phyloP scores from a whole-genome alignment of 176 grass and related monocot species.

The Aegilops tauschii region DNA sequence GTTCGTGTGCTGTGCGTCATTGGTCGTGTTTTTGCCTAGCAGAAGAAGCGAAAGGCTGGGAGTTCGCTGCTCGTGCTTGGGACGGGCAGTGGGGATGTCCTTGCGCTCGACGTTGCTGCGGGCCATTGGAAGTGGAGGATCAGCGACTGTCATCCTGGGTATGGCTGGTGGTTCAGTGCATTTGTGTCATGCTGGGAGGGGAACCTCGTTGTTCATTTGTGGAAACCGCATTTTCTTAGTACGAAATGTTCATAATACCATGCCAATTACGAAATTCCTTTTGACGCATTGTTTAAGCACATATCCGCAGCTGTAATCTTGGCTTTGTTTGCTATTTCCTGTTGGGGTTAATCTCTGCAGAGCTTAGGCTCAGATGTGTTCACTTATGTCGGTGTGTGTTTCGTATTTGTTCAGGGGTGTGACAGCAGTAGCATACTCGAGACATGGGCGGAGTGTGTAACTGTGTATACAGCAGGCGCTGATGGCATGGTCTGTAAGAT shows the following conservation, averaged over 20 bases:
- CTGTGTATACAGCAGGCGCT: constrained; percentile 60
- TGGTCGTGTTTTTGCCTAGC: constrained; percentile 28
- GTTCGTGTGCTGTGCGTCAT: not conserved
- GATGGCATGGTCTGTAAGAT: constrained; percentile 98
- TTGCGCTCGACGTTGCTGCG: constrained; percentile 62
- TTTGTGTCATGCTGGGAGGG: not conserved
- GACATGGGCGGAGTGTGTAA: constrained; percentile 32
- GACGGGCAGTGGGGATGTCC: constrained; percentile 68
- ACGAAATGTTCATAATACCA: not conserved
- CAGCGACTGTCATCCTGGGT: constrained; percentile 74
- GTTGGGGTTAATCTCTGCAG: constrained; percentile 14
- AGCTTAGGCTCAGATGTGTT: not conserved
- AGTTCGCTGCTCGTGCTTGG: constrained; percentile 66
- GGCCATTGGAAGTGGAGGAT: constrained; percentile 72
- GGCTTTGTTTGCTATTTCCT: constrained; percentile 3
- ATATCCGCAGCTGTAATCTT: constrained; percentile 16
- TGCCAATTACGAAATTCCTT: not conserved
- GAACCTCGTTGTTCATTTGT: not conserved
- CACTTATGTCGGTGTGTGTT: not conserved
- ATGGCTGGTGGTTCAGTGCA: constrained; percentile 16
- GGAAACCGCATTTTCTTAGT: not conserved
- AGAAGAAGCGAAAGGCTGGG: constrained; percentile 64
- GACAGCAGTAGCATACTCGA: constrained; percentile 64
- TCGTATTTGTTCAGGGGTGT: constrained; percentile 65
- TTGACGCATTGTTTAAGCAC: not conserved